Percentiles rank a stretch among this genome's conserved stretches.
Evolutionary conservation across 2,329 filamentous ascomycete genomes (phyloP).

Genomic region (Calonectria leucothoes): DNA sequence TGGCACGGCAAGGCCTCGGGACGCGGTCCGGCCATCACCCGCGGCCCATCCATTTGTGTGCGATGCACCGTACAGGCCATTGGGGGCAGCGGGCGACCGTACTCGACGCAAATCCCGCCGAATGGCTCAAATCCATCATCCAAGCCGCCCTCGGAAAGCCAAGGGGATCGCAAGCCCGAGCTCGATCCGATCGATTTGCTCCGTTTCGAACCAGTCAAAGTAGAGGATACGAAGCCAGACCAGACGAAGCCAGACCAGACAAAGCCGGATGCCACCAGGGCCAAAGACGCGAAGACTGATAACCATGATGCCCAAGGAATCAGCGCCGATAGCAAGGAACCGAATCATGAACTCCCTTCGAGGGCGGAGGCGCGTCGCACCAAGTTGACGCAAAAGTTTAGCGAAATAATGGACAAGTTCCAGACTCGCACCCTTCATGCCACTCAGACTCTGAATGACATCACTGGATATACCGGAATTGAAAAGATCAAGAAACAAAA

Average conservation of each 20-base stretch:
- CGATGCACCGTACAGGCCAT: conserved; percentile 37
- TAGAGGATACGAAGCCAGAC: background rate
- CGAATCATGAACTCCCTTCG: conserved; percentile 45
- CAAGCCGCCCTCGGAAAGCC: conserved; percentile 26
- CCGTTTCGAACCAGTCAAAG: conserved; percentile 20
- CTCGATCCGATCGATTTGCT: conserved; percentile 35
- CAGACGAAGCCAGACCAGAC: background rate
- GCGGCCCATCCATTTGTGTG: conserved; percentile 32
- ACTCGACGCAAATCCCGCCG: conserved; percentile 42
- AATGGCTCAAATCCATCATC: conserved; percentile 26
- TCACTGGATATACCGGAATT: conserved; percentile 94
- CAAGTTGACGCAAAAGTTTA: conserved; percentile 49
- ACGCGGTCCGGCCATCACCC: conserved; percentile 11
- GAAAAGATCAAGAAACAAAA: conserved; percentile 87
- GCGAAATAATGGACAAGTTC: conserved; percentile 83
- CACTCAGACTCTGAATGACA: conserved; percentile 89
- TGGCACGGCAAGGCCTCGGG: conserved; percentile 34
- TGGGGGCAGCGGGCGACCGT: conserved; percentile 36
- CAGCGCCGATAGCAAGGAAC: conserved; percentile 21
- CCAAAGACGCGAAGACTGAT: conserved; percentile 6
- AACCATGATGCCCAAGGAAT: conserved; percentile 10
- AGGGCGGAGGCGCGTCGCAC: conserved; percentile 47
- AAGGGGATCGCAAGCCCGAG: conserved; percentile 27
- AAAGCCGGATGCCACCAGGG: background rate
- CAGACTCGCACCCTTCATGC: conserved; percentile 88